Conservation (phyloP, 257 asterid species). For the Primulina tabacum region DNA sequence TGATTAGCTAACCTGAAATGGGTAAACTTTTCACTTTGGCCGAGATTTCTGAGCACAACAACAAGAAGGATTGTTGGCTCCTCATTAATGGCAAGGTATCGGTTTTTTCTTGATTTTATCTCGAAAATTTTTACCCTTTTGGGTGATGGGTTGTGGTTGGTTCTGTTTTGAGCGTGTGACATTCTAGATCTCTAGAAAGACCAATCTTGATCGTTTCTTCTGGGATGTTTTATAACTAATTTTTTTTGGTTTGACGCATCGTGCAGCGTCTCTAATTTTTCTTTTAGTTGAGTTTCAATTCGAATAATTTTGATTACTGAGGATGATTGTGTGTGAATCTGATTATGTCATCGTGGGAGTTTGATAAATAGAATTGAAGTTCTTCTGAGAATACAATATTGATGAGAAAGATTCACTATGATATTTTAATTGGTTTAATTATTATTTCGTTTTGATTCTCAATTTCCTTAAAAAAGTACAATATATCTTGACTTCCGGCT, state of each 20-base stretch:
- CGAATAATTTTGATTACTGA: neutral
- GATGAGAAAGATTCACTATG: neutral
- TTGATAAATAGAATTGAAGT: neutral
- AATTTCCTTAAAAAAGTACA: neutral
- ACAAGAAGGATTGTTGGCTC: slow-evolving; percentile 60
- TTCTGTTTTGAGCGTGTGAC: slow-evolving; percentile 2
- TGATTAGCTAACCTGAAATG: slow-evolving; percentile 28
- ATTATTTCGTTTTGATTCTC: neutral
- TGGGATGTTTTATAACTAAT: neutral
- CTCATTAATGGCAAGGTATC: slow-evolving; percentile 58
- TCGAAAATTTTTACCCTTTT: neutral
- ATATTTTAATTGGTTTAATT: neutral
- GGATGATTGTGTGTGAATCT: neutral
- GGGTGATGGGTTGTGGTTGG: slow-evolving; percentile 2
- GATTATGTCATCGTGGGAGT: neutral
- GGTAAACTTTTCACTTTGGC: slow-evolving; percentile 54
- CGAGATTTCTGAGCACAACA: slow-evolving; percentile 60
- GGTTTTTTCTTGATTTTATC: neutral
- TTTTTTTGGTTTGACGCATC: neutral
- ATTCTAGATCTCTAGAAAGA: slow-evolving; percentile 1
- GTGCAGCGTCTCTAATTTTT: neutral
- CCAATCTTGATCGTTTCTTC: slow-evolving; percentile 15
- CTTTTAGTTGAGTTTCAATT: neutral
- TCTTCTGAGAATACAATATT: neutral
- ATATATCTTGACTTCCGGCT: neutral